Evolutionary conservation across 2,329 filamentous ascomycete genomes (phyloP).

Genomic region (Magnaporthales sp.): DNA sequence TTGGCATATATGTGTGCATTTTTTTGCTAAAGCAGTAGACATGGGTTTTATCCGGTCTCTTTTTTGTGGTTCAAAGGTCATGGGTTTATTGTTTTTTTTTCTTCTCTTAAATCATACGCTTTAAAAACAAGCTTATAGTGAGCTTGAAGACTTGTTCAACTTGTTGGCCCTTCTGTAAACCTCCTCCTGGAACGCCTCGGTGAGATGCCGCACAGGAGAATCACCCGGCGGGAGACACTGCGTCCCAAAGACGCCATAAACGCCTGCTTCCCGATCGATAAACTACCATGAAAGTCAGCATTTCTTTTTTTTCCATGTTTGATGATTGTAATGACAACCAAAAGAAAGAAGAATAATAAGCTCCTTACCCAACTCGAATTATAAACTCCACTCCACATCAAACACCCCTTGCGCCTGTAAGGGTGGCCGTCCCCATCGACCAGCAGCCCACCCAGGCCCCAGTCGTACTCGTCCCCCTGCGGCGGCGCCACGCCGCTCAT

Average conservation of each 20-base stretch:
- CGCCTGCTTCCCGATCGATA: slow-evolving; percentile 24
- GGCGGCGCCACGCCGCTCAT: slow-evolving; percentile 19
- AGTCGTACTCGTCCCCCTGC: slow-evolving; percentile 25
- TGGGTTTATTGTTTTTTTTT: not conserved
- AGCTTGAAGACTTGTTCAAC: not conserved
- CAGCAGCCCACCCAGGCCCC: slow-evolving; percentile 33
- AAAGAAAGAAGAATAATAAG: not conserved
- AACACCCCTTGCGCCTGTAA: slow-evolving; percentile 26
- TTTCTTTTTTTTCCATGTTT: not conserved
- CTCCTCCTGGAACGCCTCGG: slow-evolving; percentile 26
- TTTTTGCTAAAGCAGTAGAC: not conserved
- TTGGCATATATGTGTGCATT: too few relatives aligned
- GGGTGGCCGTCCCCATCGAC: slow-evolving; percentile 25
- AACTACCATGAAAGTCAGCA: slow-evolving; percentile 12
- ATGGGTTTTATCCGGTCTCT: not conserved
- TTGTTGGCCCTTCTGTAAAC: slow-evolving; percentile 23
- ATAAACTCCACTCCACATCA: slow-evolving; percentile 35
- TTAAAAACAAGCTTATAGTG: not conserved
- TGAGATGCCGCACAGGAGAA: slow-evolving; percentile 20
- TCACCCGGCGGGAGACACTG: slow-evolving; percentile 34
- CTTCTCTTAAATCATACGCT: not conserved
- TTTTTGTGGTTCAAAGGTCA: slow-evolving; percentile 1
- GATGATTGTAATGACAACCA: too few relatives aligned
- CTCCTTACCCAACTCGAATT: slow-evolving; percentile 37
- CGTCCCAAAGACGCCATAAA: slow-evolving; percentile 31